phyloP scores from a whole-genome alignment of 2,329 filamentous ascomycete species.

The Aspergillus quadrilineatus region DNA sequence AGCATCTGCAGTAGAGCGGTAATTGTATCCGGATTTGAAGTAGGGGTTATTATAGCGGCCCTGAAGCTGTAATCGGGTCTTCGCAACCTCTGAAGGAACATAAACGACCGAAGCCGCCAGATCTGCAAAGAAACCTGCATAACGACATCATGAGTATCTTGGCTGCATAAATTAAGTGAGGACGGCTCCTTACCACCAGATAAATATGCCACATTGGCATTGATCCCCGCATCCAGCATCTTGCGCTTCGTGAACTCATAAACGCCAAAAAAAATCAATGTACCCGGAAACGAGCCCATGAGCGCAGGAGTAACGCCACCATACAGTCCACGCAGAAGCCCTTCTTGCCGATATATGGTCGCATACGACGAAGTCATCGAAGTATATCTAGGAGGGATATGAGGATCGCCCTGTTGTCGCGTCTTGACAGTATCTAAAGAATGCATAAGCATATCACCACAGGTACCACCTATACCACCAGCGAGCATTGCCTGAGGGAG shows the following conservation, averaged over 20 bases:
- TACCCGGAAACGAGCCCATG: constrained; percentile 88
- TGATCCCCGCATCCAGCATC: constrained; percentile 80
- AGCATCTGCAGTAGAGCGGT: constrained; percentile 80
- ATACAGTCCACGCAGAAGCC: constrained; percentile 80
- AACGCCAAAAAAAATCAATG: constrained; percentile 90
- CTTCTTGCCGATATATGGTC: constrained; percentile 91
- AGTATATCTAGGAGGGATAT: constrained; percentile 88
- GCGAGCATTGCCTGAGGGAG: constrained; percentile 80
- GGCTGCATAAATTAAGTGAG: neutral
- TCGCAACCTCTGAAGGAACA: constrained; percentile 94
- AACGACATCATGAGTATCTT: constrained; percentile 8
- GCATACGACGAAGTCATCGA: constrained; percentile 87
- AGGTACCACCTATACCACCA: constrained; percentile 86
- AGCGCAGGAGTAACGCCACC: constrained; percentile 91
- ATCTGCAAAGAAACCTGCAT: constrained; percentile 82
- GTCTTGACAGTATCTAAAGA: constrained; percentile 98
- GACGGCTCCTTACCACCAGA: constrained; percentile 63
- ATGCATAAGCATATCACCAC: constrained; percentile 97
- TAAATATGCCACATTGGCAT: constrained; percentile 81
- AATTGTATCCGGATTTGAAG: constrained; percentile 95
- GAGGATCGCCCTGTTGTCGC: constrained; percentile 91
- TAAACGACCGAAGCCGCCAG: constrained; percentile 89
- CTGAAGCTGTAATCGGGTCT: constrained; percentile 93
- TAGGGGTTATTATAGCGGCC: constrained; percentile 92
- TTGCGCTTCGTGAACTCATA: constrained; percentile 94